Base-by-base conservation (phyloP, 2,329 filamentous ascomycete genomes). In the Coniella lustricola region DNA sequence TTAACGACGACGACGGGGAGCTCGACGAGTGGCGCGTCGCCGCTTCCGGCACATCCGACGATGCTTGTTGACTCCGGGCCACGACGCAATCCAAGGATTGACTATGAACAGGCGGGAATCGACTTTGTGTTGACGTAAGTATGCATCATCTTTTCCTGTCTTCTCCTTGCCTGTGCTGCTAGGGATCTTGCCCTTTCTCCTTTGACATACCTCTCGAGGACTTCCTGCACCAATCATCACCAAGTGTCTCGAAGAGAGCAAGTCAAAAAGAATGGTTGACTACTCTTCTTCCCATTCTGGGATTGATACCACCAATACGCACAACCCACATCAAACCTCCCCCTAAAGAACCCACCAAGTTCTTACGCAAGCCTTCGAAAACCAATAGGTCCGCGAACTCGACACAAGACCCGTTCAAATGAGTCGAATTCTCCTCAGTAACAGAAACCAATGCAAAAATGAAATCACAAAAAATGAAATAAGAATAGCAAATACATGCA, bases 111-210 rank as follows among this genome's bases (percentile, higher is more conserved):
- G 65, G 80, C 87, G 59, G 87, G 87, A 63, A 90, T 93, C 70
- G 87, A 93, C 68, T 91, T 93, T 72, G 87, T 93, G 61, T 79
- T 93, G 78, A 85, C 86, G 87, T 93, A 90, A 78, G 87, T 79
- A 64, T 62, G 63, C 66, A 72, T 74, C 67, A 5, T 10, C 76
- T 77, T 69, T 76, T 75, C 75, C 79, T 65, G 85, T 85, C 68
- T 74, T 78, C 65, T 81, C 80, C 70, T 79, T 79, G 70, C 78
- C 78, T 63, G 77, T 73, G 58, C 71, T 76, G 61, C 76, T 44
- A 41, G 17, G 20, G 45, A 49, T 44, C 48, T 46, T 21, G n/a
- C n/a, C n/a, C 18, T 22, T 14, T 40, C 37, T 21, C 20, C 14
- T 7, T 18, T 22, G 3, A 2, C 5, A 4, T n/a, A n/a, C n/a